Percentiles rank a stretch among this genome's conserved stretches.
Evolutionary conservation across 1,284 basidiomycete species (phyloP).

Genomic region (Veloboletus limbatus): DNA sequence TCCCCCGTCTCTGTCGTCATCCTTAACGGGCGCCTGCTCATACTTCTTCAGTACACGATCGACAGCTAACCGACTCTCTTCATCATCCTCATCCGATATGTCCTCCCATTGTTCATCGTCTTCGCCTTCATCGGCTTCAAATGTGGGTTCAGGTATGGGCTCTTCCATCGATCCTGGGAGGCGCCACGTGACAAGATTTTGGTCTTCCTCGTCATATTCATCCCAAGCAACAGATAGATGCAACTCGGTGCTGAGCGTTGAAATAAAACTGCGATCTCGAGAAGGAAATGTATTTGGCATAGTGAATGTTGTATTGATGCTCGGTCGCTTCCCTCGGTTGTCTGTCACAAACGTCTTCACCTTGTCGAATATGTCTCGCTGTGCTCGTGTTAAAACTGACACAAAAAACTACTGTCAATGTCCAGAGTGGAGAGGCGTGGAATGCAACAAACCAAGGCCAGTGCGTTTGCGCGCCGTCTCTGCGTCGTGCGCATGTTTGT

Average conservation of each 20-base stretch:
- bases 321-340: slow-evolving; percentile 42
- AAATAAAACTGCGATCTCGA: slow-evolving; percentile 76
- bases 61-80: slow-evolving; percentile 68
- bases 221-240: slow-evolving; percentile 83
- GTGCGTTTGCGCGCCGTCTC: slow-evolving; percentile 49
- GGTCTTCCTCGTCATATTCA: slow-evolving; percentile 82
- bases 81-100: slow-evolving; percentile 50
- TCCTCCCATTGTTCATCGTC: slow-evolving; percentile 46
- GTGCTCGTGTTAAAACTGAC: slow-evolving; percentile 67
- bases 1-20: slow-evolving; percentile 65
- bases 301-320: slow-evolving; percentile 44
- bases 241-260: slow-evolving; percentile 69
- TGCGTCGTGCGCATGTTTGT: slow-evolving; percentile 63
- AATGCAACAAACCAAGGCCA: slow-evolving; percentile 46
- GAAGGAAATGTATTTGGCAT: slow-evolving; percentile 79
- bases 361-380: slow-evolving; percentile 73
- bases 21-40: slow-evolving; percentile 73
- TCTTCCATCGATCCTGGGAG: slow-evolving; percentile 53
- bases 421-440: not conserved
- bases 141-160: slow-evolving; percentile 30
- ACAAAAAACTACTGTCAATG: not conserved
- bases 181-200: slow-evolving; percentile 66
- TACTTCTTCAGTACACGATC: slow-evolving; percentile 88
- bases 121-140: slow-evolving; percentile 22
- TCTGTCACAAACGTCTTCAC: slow-evolving; percentile 74